A percentile compares a stretch with the other conserved stretches of the same genome.
phyloP scores from a whole-genome alignment of 352 stramenopile species.

The Pythium biforme region DNA sequence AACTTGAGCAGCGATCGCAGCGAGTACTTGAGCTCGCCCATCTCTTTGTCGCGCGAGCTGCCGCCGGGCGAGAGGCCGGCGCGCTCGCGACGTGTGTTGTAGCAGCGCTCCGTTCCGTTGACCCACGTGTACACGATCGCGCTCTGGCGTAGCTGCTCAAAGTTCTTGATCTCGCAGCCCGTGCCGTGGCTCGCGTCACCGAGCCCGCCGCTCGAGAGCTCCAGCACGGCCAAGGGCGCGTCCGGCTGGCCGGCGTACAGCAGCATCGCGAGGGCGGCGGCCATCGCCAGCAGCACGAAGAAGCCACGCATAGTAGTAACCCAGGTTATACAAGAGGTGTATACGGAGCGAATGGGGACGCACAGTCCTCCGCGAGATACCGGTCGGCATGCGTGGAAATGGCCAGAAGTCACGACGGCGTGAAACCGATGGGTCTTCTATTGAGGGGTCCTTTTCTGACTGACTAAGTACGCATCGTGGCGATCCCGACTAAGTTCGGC shows the following conservation, averaged over 20 bases:
- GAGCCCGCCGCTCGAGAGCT: constrained; percentile 46
- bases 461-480: constrained; percentile 7
- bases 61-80: constrained; percentile 57
- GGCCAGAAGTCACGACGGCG: too few relatives aligned
- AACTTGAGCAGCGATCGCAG: constrained; percentile 80
- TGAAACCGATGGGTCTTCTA: constrained; percentile 7
- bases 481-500: constrained; percentile 6
- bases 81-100: constrained; percentile 57
- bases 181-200: constrained; percentile 35
- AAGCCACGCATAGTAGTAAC: constrained; percentile 56
- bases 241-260: constrained; percentile 54
- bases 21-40: constrained; percentile 87
- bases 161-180: constrained; percentile 63
- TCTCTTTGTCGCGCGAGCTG: constrained; percentile 77
- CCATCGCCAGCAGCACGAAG: constrained; percentile 47
- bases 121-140: constrained; percentile 88
- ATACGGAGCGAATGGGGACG: too few relatives aligned
- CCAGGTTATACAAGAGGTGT: too few relatives aligned
- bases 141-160: constrained; percentile 55
- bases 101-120: constrained; percentile 78
- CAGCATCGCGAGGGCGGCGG: constrained; percentile 41
- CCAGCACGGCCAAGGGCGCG: constrained; percentile 42
- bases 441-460: not conserved
- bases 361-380: too few relatives aligned
- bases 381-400: too few relatives aligned